Percentiles rank a stretch among this genome's conserved stretches.
Evolutionary conservation across 2,329 filamentous ascomycete genomes (phyloP).

Genomic region (Basipetospora sp.): DNA sequence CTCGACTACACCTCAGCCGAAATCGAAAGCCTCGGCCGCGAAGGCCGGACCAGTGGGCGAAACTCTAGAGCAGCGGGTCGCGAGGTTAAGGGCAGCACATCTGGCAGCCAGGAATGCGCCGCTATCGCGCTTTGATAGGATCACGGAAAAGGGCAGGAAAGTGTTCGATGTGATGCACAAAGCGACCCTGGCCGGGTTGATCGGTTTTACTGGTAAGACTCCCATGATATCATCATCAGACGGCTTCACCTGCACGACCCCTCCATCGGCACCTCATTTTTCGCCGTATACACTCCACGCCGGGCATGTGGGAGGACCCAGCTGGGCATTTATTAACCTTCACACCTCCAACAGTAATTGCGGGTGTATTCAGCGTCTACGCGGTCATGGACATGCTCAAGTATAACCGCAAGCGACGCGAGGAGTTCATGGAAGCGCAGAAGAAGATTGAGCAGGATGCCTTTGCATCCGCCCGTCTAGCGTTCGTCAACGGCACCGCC

Average conservation of each 20-base stretch:
- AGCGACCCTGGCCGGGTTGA: conserved; percentile 37
- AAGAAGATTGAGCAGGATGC: conserved; percentile 38
- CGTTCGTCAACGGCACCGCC: conserved; percentile 44
- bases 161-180: conserved; percentile 43
- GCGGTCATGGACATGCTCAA: conserved; percentile 47
- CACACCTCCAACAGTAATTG: conserved; percentile 31
- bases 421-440: conserved; percentile 43
- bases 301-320: no score
- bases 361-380: conserved; percentile 41
- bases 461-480: conserved; percentile 41
- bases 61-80: conserved; percentile 55
- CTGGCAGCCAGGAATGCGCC: conserved; percentile 48
- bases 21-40: conserved; percentile 36
- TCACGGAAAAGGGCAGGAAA: conserved; percentile 32
- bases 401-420: conserved; percentile 44
- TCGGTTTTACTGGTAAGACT: conserved; percentile 43
- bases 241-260: no score
- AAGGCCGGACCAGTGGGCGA: conserved; percentile 29
- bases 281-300: no score
- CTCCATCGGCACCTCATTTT: no score
- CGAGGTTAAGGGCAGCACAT: conserved; percentile 52
- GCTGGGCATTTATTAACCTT: not conserved
- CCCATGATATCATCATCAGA: no score
- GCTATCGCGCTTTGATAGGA: conserved; percentile 35
- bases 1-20: conserved; percentile 44